Evolutionary conservation across 1,139 yeast species (phyloP).

Genomic region (Pichia sp.): DNA sequence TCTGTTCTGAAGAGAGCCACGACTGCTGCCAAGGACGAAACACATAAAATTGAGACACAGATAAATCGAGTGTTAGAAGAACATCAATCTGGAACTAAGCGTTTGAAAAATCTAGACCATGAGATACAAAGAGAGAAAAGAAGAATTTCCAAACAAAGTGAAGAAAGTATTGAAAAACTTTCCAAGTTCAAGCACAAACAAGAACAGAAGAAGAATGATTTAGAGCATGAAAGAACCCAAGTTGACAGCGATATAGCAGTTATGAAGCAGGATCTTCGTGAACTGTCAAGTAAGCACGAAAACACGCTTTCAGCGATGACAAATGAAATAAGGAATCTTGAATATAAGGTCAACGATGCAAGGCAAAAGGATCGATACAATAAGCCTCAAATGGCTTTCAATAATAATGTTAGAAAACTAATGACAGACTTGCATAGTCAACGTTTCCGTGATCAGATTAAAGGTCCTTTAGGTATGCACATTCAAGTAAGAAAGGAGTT

Average conservation of each 20-base stretch:
- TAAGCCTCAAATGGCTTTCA: slow-evolving; percentile 18
- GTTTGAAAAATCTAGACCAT: slow-evolving; percentile 17
- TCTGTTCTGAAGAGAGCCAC: slow-evolving; percentile 1
- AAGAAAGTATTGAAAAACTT: slow-evolving; percentile 19
- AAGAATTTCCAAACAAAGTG: slow-evolving; percentile 17
- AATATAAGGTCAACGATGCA: slow-evolving; percentile 17
- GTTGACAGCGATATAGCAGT: slow-evolving; percentile 9
- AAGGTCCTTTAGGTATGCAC: slow-evolving; percentile 75
- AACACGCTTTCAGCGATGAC: slow-evolving; percentile 35
- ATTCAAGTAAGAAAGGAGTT: slow-evolving; percentile 50
- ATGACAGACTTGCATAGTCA: slow-evolving; percentile 35
- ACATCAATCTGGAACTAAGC: slow-evolving; percentile 12
- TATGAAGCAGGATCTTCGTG: slow-evolving; percentile 22
- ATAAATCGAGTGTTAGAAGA: slow-evolving; percentile 2
- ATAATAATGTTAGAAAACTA: slow-evolving; percentile 10
- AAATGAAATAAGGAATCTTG: slow-evolving; percentile 35
- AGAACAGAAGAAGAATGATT: slow-evolving; percentile 12
- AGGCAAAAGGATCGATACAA: slow-evolving; percentile 8
- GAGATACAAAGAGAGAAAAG: slow-evolving; percentile 26
- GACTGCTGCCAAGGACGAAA: slow-evolving; percentile 10
- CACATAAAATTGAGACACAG: slow-evolving; percentile 11
- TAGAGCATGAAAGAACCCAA: slow-evolving; percentile 10
- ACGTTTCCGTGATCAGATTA: slow-evolving; percentile 22
- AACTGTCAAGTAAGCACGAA: slow-evolving; percentile 1
- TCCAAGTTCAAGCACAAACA: slow-evolving; percentile 14